Evolutionary conservation across 2,329 filamentous ascomycete species (phyloP), one percentile per base, ranked within the genome.

Genomic region (Sporothrix humicola): DNA sequence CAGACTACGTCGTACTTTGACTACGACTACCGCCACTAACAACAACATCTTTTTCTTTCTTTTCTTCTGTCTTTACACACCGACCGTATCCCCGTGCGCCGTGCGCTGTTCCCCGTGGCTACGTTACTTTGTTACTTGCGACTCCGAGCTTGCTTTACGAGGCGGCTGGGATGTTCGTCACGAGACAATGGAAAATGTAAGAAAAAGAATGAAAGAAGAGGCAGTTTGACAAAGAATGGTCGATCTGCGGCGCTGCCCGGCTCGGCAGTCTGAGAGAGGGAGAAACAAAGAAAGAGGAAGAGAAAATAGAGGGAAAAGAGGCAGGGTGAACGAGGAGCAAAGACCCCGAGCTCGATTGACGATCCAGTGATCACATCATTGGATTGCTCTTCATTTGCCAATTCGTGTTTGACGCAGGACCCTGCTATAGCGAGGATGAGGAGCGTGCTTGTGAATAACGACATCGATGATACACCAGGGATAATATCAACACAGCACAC

Each of bases 201-300:
- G 9, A 44, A 31, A 31, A 63, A 20, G 10, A 63, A 63, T 15
- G 13, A 20, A 59, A 59, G 23, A 7, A 59, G 23, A 58, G 54
- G 6, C 15, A 52, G 23, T 26, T 7, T 4, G 3, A n/a, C 4
- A 50, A n/a, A 52, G 12, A 56, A 56, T 10, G n/a, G 52, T 8
- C 52, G n/a, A 56, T 56, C 26, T 31, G 31, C 56, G 56, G 56
- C 56, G 56, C 56, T 59, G 56, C 26, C 56, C 12, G 56, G 56
- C 15, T 59, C 56, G 56, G 23, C 56, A 26, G 56, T 15, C 56
- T 13, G 46, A 2, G 12, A 12, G 46, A 50, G 4, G 17, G 10
- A 50, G 9, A 54, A 6, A 54, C 17, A 23, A 20, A 20, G 52
- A 23, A 23, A n/a, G 10, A 56, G n/a, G n/a, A n/a, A n/a, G n/a